Base-by-base conservation (phyloP, 1,284 basidiomycete species). In the Neotropicomus parvogracilis region DNA sequence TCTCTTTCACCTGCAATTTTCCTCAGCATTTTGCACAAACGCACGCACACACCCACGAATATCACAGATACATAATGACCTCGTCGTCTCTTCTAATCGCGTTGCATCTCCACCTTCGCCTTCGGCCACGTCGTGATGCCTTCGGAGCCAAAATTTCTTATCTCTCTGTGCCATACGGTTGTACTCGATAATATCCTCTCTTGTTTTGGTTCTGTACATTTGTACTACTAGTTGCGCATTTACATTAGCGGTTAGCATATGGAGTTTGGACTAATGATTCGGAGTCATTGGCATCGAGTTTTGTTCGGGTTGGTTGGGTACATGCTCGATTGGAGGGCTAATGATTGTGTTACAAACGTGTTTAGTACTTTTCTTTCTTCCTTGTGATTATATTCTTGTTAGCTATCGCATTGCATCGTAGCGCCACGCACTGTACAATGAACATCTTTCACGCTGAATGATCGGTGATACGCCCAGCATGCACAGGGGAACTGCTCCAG, bases 141-240 rank as follows among this genome's bases (percentile, higher is more conserved):
- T 48, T 46, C 24, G 37, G 31, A 62, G 40, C 49, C 54, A 63
- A 60, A 55, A 26, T 54, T 54, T 38, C 29, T 26, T 10, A 48
- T 54, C 19, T 40, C 44, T 52, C 43, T 67, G 67, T 69, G 63
- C 52, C 64, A 67, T 67, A 68, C 34, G 46, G 26, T 54, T 69
- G 67, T 65, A 65, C 57, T 60, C 44, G 50, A 62, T 64, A 68
- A 67, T 64, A 54, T 63, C 53, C 29, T 46, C 46, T 54, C 46
- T 43, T 44, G 34, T 55, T 62, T 60, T 49, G 16, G 38, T 43
- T 47, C 20, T 62, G 64, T 68, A 63, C 57, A 67, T 69, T 35
- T 68, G 64, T 65, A 68, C 54, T 44, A 54, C 44, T 45, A 68
- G 50, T 52, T 63, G 59, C 67, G 57, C 62, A 63, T 68, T 67